phyloP scores from a whole-genome alignment of 352 stramenopile genomes.

The Phytophthora boehmeriae region DNA sequence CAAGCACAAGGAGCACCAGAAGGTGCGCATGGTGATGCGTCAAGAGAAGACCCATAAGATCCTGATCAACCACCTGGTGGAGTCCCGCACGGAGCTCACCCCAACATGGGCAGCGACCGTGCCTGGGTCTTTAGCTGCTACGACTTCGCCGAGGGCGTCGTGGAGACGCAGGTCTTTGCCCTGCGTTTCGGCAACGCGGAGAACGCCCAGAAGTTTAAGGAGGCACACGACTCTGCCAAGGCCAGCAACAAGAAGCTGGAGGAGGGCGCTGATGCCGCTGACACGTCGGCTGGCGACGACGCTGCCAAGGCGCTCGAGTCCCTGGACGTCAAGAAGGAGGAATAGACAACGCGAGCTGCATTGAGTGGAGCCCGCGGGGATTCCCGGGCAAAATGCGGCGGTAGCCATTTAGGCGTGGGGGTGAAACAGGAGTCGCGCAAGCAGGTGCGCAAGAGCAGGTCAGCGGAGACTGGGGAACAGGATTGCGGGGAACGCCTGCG shows the following conservation, averaged over 20 bases:
- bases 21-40: constrained; percentile 97
- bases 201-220: constrained; percentile 97
- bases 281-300: constrained; percentile 93
- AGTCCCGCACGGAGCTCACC: constrained; percentile 95
- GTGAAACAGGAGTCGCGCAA: background rate
- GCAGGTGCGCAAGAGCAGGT: background rate
- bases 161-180: constrained; percentile 91
- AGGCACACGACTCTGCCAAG: constrained; percentile 94
- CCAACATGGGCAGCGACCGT: constrained; percentile 96
- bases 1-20: constrained; percentile 95
- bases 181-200: constrained; percentile 96
- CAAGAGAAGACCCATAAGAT: constrained; percentile 99
- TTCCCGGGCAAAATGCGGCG: background rate
- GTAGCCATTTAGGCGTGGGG: background rate
- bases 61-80: constrained; percentile 97
- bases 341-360: constrained; percentile 36
- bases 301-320: constrained; percentile 91
- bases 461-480: too few relatives aligned
- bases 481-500: too few relatives aligned
- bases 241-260: constrained; percentile 94
- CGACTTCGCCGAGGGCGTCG: constrained; percentile 96
- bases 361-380: background rate
- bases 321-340: constrained; percentile 93
- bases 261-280: constrained; percentile 90
- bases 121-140: constrained; percentile 99